Evolutionary conservation across 2,329 filamentous ascomycete genomes (phyloP), one percentile per base, ranked within the genome.

Genomic region (Sarocladiaceae sp.): DNA sequence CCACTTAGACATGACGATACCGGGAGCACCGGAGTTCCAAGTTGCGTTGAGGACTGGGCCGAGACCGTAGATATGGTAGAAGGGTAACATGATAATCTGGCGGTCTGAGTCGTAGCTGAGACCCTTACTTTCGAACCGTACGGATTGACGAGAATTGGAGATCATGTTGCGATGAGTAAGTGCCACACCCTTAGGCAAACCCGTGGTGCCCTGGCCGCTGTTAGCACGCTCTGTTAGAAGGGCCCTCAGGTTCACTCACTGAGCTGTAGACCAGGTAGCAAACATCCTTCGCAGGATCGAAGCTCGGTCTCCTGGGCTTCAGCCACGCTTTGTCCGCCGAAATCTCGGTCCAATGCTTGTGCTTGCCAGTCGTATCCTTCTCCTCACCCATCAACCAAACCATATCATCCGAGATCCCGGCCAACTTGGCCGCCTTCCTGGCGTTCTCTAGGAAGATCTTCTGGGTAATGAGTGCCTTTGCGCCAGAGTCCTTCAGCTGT

Each of bases 131-230:
- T 90, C 86, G 4, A 77, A 71, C 23, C 69, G 62, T 1, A 67
- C 65, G 25, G 77, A 63, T 68, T 88, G 85, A 26, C 80, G 59
- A 6, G 84, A 64, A 66, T 96, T 96, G 54, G 89, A 73, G 11
- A 95, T 80, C 54, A 96, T 84, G 65, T 97, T 97, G 57, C 72
- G 68, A 68, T 97, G 93, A 7, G 83, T 87, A 28, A 97, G 75
- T 80, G 90, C 88, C 13, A 97, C 93, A 15, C 92, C 93, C 69
- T 97, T 97, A 0, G 93, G 92, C 49, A 91, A 73, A 2, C 93
- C 93, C 0, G 93, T 97, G 0, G 93, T 97, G 7, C 93, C 93
- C 65, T 71, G 37, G 17, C 12, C 22, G 18, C 20, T 12, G 25
- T 33, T 12, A 26, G 42, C n/a, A n/a, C n/a, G n/a, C n/a, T n/a